Evolutionary conservation across 2,329 filamentous ascomycete species (phyloP), one percentile per base, ranked within the genome.

Genomic region (Eutypella sp.): DNA sequence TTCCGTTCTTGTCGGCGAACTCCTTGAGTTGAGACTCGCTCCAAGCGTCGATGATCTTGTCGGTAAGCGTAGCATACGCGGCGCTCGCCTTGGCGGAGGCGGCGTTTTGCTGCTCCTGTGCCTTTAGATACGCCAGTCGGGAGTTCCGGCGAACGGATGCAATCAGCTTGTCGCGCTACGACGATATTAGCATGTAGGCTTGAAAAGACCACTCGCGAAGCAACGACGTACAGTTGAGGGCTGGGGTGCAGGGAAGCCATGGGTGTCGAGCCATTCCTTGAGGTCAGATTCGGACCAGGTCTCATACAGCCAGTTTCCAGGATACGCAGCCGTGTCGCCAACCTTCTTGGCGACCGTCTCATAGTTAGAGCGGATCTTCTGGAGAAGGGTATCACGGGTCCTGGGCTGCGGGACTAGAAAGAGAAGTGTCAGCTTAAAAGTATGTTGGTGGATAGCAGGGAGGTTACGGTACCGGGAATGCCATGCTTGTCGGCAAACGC

Each of bases 211-310:
- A 15, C 4, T 5, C 3, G 5, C 1, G 2, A 9, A 15, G 13
- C n/a, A n/a, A 33, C 18, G 7, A 46, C 70, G 57, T 58, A 73
- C 71, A 49, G 75, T 84, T 41, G 81, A 81, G 24, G 89, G 87
- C 66, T 97, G 92, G 49, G 93, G 92, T 45, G 81, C 87, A 11
- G 89, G 85, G 67, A 92, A 83, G 42, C 93, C 93, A 56, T 89
- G 82, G 55, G 85, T 84, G 60, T 97, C 93, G 40, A 96, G 84
- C 86, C 88, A 99, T 55, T 87, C 79, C 75, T 97, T 97, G 52
- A 96, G 72, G 41, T 96, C 92, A 54, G 91, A 96, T 54, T 96
- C 88, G 43, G 87, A 85, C 93, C 93, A 99, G 7, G 85, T 76
- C 49, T 84, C 78, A 64, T 96, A 99, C 37, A 97, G 73, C 93